A percentile compares a stretch with the other conserved stretches of the same genome.
Evolutionary conservation across 31 red algal genomes (phyloP).

Genomic region (Porphyra umbilicalis): DNA sequence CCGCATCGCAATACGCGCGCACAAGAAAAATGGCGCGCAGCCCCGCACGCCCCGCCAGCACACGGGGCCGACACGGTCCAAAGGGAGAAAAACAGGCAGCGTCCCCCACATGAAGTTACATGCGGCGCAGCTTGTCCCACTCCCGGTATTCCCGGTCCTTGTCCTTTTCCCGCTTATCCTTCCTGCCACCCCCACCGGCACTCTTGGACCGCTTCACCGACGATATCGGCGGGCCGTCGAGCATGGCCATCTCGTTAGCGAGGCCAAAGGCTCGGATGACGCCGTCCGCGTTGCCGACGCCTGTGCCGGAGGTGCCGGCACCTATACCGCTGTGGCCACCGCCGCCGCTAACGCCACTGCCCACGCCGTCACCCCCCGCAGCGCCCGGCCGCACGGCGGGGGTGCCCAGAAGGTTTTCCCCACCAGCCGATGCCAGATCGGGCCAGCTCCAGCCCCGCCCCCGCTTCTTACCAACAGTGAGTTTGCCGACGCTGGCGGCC

Average conservation of each 20-base stretch:
- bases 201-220: not conserved
- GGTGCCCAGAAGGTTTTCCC: not conserved
- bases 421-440: not conserved
- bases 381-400: not conserved
- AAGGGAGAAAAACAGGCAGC: too few relatives aligned
- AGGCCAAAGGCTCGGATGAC: not conserved
- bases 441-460: not conserved
- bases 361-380: not conserved
- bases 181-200: not conserved
- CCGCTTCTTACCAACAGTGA: not conserved
- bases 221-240: not conserved
- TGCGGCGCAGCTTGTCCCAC: not conserved
- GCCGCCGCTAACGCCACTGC: not conserved
- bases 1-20: too few relatives aligned
- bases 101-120: too few relatives aligned
- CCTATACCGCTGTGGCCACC: not conserved
- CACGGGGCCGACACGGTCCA: too few relatives aligned
- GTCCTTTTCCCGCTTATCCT: not conserved
- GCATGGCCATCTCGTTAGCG: not conserved
- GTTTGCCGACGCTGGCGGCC: not conserved
- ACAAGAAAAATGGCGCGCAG: too few relatives aligned
- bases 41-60: too few relatives aligned
- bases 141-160: not conserved
- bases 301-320: not conserved
- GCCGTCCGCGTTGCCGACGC: not conserved